A percentile compares a stretch with the other conserved stretches of the same genome.
Conservation (phyloP, 371 early-diverging fungal species). For the Globomyces sp. region DNA sequence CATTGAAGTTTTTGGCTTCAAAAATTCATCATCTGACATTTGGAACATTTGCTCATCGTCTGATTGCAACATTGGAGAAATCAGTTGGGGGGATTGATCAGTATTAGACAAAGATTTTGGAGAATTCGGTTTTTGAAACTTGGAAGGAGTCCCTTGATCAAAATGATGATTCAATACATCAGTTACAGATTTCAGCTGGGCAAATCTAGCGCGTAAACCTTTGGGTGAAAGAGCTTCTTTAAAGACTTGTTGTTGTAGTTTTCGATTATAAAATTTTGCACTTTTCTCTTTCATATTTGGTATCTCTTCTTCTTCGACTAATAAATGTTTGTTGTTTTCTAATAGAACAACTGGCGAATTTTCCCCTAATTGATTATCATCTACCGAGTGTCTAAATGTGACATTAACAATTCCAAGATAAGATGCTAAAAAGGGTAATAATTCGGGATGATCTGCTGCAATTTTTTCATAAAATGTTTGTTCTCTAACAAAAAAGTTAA, state of each 20-base stretch:
- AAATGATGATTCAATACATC: slow-evolving; percentile 24
- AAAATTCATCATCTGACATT: slow-evolving; percentile 43
- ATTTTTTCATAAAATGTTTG: slow-evolving; percentile 86
- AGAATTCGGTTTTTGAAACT: slow-evolving; percentile 10
- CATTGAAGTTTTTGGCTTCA: background rate
- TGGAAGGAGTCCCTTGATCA: background rate
- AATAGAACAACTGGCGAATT: slow-evolving; percentile 43
- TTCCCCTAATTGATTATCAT: slow-evolving; percentile 22
- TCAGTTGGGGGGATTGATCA: background rate
- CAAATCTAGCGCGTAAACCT: slow-evolving; percentile 44
- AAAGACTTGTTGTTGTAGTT: slow-evolving; percentile 49
- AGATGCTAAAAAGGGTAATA: slow-evolving; percentile 82
- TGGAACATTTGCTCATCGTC: slow-evolving; percentile 33
- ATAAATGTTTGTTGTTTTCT: slow-evolving; percentile 47
- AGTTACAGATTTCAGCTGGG: slow-evolving; percentile 36
- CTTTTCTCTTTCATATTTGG: background rate
- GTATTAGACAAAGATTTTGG: slow-evolving; percentile 3
- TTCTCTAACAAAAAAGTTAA: slow-evolving; percentile 47
- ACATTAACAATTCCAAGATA: slow-evolving; percentile 94
- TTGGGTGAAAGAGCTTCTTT: slow-evolving; percentile 50
- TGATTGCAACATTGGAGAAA: background rate
- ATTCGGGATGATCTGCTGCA: slow-evolving; percentile 71
- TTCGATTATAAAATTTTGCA: slow-evolving; percentile 28
- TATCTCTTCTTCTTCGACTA: slow-evolving; percentile 18
- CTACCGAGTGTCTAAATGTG: slow-evolving; percentile 53